Evolutionary conservation across 768 basidiomycete genomes (phyloP).

Genomic region (Podaxis sp.): DNA sequence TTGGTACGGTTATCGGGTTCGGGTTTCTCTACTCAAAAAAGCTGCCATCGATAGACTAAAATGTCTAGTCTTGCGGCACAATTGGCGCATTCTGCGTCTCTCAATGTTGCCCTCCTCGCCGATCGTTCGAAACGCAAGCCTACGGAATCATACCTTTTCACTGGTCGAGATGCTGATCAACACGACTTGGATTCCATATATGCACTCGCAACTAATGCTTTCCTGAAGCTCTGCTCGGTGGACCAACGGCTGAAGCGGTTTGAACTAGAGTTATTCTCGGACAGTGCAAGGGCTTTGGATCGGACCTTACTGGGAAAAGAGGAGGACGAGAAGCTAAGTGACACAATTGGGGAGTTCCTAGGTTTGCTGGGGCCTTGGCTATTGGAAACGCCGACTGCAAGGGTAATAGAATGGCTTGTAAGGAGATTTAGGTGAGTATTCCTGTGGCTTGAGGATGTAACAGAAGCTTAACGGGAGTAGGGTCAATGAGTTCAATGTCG

Average conservation of each 20-base stretch:
- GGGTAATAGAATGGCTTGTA: conserved; percentile 93
- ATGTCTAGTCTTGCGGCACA: conserved; percentile 81
- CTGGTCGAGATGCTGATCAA: conserved; percentile 74
- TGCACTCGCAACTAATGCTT: conserved; percentile 77
- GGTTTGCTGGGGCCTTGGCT: conserved; percentile 77
- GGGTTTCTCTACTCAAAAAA: neutral
- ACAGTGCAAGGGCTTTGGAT: conserved; percentile 72
- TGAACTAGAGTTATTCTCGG: conserved; percentile 78
- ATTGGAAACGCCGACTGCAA: conserved; percentile 76
- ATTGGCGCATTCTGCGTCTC: conserved; percentile 73
- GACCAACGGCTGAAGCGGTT: conserved; percentile 57
- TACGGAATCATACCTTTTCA: conserved; percentile 85
- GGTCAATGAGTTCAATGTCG: conserved; percentile 91
- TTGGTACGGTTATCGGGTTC: neutral
- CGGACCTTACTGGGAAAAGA: conserved; percentile 71
- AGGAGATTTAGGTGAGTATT: conserved; percentile 78
- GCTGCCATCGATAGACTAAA: neutral
- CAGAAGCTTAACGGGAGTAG: conserved; percentile 38
- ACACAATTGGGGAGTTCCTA: conserved; percentile 59
- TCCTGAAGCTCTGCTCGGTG: conserved; percentile 67
- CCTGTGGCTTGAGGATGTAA: neutral
- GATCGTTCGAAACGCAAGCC: conserved; percentile 62
- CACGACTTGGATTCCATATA: conserved; percentile 89
- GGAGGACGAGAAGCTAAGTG: conserved; percentile 63
- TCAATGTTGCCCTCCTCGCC: conserved; percentile 73